phyloP scores from a whole-genome alignment of 306 rosid species.

The Vigna angularis region DNA sequence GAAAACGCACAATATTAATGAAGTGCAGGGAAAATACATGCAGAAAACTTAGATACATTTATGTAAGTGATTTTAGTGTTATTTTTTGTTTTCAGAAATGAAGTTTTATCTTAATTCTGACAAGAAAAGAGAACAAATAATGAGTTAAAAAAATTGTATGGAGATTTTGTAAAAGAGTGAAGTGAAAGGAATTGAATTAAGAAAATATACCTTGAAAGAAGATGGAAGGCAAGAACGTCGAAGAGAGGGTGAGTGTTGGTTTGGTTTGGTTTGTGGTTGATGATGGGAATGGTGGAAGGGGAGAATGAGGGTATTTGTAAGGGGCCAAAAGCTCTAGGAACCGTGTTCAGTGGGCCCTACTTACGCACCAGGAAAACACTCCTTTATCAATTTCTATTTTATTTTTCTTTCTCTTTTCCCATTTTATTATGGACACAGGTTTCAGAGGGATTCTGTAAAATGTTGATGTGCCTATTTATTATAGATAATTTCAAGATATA shows the following conservation, averaged over 20 bases:
- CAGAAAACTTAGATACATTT: background rate
- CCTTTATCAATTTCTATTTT: slow-evolving; percentile 29
- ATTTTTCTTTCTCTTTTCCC: background rate
- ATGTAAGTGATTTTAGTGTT: background rate
- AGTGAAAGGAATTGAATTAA: background rate
- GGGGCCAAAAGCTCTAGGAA: slow-evolving; percentile 56
- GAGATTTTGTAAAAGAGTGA: background rate
- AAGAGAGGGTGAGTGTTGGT: too few relatives aligned
- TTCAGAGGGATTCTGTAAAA: slow-evolving; percentile 27
- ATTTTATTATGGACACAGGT: slow-evolving; percentile 35
- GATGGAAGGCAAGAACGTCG: background rate
- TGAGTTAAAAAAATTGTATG: background rate
- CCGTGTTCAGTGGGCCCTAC: slow-evolving; percentile 79
- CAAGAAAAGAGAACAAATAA: background rate
- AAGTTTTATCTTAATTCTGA: background rate
- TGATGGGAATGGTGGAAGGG: slow-evolving; percentile 51
- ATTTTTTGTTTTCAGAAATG: background rate
- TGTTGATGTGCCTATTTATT: slow-evolving; percentile 17
- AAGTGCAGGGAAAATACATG: background rate
- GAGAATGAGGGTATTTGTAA: slow-evolving; percentile 80
- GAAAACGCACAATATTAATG: slow-evolving; percentile 7
- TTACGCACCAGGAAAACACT: slow-evolving; percentile 54
- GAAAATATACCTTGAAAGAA: slow-evolving; percentile 47
- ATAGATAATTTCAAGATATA: background rate
- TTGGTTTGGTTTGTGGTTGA: slow-evolving; percentile 43